Evolutionary conservation across 257 asterid species (phyloP), one percentile per base, ranked within the genome.

Genomic region (Capsicum baccatum): DNA sequence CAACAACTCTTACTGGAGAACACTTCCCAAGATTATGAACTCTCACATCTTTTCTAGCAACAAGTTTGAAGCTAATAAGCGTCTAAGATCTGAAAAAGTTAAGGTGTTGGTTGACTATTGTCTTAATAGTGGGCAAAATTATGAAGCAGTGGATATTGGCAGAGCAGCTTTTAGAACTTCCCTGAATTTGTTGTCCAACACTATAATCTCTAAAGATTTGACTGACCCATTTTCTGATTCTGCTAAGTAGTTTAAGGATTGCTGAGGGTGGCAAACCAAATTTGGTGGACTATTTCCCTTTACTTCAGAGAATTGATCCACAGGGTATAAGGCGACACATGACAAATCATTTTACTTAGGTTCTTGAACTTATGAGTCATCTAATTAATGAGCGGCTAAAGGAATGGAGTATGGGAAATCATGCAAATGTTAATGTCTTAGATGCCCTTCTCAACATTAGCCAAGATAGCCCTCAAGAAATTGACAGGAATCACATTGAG

Each of bases 1-100:
- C 11, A 0, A 68, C 33, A n/a, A n/a, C 17, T 4, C 88, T 6
- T 86, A 83, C 70, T 95, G 99, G 98, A 89, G 95, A 55, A 86
- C 91, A 84, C 91, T 95, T 74, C 91, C 97, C 1, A 94, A 91
- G 83, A 85, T 85, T 33, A 19, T 92, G 81, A 95, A 89, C 88
- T 89, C 94, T 17, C 88, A 90, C 68, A 90, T 95, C 17, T 94
- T 95, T 86, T 84, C 98, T 3, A 88, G 89, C 12, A 67, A 55
- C 86, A 87, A 97, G 67, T 92, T 95, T 15, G 97, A 95, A 3
- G 92, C 91, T 26, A 90, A 86, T 56, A 92, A 93, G 86, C 91
- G 91, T 83, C 80, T 92, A 6, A 69, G 98, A 83, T 16, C 70
- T 2, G 63, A 71, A 54, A 95, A 94, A 87, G 93, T 94, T 1